A percentile compares a stretch with the other conserved stretches of the same genome.
These are phyloP conservation scores for Pachysolen tannophilus DNA, from an alignment of 805 yeast genomes.

Conservation along the genomic window DNA sequence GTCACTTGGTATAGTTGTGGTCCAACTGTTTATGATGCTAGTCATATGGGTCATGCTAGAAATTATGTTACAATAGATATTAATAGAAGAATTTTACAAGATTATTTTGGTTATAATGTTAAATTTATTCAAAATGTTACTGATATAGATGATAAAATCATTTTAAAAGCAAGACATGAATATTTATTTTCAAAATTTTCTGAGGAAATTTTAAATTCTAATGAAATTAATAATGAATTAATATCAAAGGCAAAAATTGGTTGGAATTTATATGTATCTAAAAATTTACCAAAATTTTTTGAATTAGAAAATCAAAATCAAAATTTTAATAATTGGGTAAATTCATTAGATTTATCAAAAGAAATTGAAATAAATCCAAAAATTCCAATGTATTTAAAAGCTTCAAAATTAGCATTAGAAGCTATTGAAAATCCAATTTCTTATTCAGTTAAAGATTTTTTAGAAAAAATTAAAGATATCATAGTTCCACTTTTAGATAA, in stretches of 20 bases:
- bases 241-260: conserved; percentile 31
- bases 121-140: conserved; percentile 93
- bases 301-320: conserved; percentile 13
- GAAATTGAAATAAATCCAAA: conserved; percentile 63
- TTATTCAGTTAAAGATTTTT: conserved; percentile 27
- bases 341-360: conserved; percentile 37
- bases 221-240: conserved; percentile 26
- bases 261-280: conserved; percentile 39
- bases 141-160: conserved; percentile 97
- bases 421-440: conserved; percentile 29
- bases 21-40: conserved; percentile 93
- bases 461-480: conserved; percentile 60
- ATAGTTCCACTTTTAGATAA: conserved; percentile 66
- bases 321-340: conserved; percentile 46
- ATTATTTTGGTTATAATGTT: conserved; percentile 86
- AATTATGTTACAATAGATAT: conserved; percentile 94
- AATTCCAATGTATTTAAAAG: conserved; percentile 73
- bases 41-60: conserved; percentile 98
- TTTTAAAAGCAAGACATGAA: conserved; percentile 87
- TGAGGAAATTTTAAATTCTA: conserved; percentile 19
- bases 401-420: conserved; percentile 43
- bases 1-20: conserved; percentile 98
- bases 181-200: conserved; percentile 63
- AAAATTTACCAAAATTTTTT: conserved; percentile 43
- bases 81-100: conserved; percentile 79